Percentiles rank a stretch among this genome's conserved stretches.
phyloP scores from a whole-genome alignment of 495 filamentous ascomycete genomes.

The Aspergillus heteromorphus region DNA sequence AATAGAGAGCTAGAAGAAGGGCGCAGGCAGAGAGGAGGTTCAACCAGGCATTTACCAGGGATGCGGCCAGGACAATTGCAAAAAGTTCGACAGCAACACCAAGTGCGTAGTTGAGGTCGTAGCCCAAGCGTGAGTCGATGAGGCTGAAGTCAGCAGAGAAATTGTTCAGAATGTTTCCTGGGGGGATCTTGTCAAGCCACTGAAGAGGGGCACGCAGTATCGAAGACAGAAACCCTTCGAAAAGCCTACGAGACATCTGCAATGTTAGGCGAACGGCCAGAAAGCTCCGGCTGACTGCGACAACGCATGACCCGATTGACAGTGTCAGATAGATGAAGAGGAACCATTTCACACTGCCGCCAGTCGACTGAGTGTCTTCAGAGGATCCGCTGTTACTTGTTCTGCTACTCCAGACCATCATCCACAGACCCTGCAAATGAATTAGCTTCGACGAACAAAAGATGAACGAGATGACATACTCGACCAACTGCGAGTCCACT shows the following conservation, averaged over 20 bases:
- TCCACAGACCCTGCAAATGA: background rate
- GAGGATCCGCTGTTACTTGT: background rate
- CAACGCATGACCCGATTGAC: constrained; percentile 39
- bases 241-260: constrained; percentile 32
- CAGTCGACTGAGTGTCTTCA: background rate
- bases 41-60: background rate
- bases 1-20: constrained; percentile 28
- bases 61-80: background rate
- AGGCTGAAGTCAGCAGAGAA: constrained; percentile 44
- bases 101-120: constrained; percentile 18
- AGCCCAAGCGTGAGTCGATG: constrained; percentile 31
- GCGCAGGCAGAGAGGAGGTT: background rate
- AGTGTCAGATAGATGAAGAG: constrained; percentile 27
- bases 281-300: background rate
- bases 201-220: constrained; percentile 45
- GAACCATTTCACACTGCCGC: background rate
- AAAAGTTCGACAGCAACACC: constrained; percentile 14
- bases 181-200: constrained; percentile 46
- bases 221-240: constrained; percentile 36
- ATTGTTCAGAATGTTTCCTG: constrained; percentile 48
- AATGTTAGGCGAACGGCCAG: background rate
- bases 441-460: background rate
- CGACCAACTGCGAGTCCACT: background rate
- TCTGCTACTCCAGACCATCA: background rate
- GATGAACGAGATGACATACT: background rate